Evolutionary conservation across 495 filamentous ascomycete genomes (phyloP).

Genomic region (Aspergillus heteromorphus): DNA sequence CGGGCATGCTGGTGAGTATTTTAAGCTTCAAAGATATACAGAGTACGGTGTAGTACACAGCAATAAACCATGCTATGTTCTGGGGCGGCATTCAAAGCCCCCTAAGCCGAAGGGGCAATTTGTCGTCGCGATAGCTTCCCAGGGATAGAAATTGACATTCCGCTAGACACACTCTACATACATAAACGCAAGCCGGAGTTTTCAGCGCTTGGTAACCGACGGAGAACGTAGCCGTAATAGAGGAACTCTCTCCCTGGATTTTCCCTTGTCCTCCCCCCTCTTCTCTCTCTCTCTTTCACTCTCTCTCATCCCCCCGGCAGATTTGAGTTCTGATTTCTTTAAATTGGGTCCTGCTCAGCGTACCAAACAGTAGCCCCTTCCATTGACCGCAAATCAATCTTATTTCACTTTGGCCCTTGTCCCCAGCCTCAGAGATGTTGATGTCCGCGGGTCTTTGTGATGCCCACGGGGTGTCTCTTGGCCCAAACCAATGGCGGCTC

Average conservation of each 20-base stretch:
- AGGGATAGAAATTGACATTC: conserved; percentile 23
- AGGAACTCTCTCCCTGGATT: neutral
- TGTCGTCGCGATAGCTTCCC: neutral
- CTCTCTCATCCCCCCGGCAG: neutral
- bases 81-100: too few species aligned
- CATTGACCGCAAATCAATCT: neutral
- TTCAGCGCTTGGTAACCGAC: neutral
- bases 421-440: too few species aligned
- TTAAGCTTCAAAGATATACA: too few species aligned
- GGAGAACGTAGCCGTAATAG: neutral
- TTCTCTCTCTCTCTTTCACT: neutral
- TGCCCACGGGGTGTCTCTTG: too few species aligned
- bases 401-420: neutral
- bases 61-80: neutral
- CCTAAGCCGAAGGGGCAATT: too few species aligned
- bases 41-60: neutral
- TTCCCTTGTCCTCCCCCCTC: conserved; percentile 1
- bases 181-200: neutral
- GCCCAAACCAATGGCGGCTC: too few species aligned
- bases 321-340: neutral
- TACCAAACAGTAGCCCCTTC: neutral
- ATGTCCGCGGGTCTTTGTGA: too few species aligned
- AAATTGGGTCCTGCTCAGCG: too few species aligned
- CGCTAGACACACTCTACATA: conserved; percentile 21
- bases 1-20: neutral